A percentile compares a stretch with the other conserved stretches of the same genome.
phyloP scores from a whole-genome alignment of 2,329 filamentous ascomycete genomes.

The Monosporascus sp. region DNA sequence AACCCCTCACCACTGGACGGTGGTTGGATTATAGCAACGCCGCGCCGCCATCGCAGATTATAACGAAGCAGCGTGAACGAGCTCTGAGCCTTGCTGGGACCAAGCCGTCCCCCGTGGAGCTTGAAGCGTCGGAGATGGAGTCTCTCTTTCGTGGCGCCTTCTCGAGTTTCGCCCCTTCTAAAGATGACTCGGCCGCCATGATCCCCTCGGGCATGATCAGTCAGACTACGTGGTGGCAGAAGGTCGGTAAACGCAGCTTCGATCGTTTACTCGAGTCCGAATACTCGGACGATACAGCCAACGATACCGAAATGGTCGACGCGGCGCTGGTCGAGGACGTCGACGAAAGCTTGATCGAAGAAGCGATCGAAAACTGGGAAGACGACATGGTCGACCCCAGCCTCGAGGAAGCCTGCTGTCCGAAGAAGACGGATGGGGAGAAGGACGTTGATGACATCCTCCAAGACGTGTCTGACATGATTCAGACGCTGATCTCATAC shows the following conservation, averaged over 20 bases:
- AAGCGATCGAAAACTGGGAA: slow-evolving; percentile 56
- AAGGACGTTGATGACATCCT: slow-evolving; percentile 66
- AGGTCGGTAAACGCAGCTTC: slow-evolving; percentile 60
- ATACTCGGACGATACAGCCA: slow-evolving; percentile 28
- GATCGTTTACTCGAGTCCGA: slow-evolving; percentile 58
- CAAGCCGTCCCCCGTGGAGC: slow-evolving; percentile 51
- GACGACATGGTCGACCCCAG: slow-evolving; percentile 53
- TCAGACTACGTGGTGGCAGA: slow-evolving; percentile 70
- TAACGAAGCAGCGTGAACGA: slow-evolving; percentile 65
- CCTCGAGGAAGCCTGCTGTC: slow-evolving; percentile 47
- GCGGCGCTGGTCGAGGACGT: slow-evolving; percentile 31
- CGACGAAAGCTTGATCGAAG: slow-evolving; percentile 48
- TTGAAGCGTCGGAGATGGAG: slow-evolving; percentile 65
- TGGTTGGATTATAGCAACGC: slow-evolving; percentile 69
- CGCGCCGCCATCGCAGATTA: slow-evolving; percentile 47
- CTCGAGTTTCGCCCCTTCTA: slow-evolving; percentile 73
- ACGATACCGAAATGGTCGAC: slow-evolving; percentile 28
- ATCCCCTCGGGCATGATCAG: slow-evolving; percentile 63
- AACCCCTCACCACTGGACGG: slow-evolving; percentile 60
- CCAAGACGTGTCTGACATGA: slow-evolving; percentile 67
- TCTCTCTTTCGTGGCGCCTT: slow-evolving; percentile 72
- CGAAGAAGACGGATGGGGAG: slow-evolving; percentile 46
- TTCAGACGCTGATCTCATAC: slow-evolving; percentile 72
- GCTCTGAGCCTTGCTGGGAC: slow-evolving; percentile 62
- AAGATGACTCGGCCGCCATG: slow-evolving; percentile 67